Percentiles rank a stretch among this genome's conserved stretches.
phyloP scores from a whole-genome alignment of 306 rosid genomes.

The Cicer pinnatifidum region DNA sequence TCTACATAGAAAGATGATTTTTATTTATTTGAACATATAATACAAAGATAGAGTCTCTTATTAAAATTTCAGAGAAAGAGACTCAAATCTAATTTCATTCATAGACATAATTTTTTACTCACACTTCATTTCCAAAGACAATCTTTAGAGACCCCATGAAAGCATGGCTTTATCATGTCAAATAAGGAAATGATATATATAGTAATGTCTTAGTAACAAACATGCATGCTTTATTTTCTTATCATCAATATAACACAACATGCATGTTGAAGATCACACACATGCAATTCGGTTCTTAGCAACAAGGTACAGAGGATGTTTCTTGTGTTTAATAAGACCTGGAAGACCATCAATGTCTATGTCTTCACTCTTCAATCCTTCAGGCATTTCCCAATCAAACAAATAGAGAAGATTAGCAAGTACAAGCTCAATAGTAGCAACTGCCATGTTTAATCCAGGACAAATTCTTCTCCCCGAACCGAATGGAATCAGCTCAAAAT shows the following conservation, averaged over 20 bases:
- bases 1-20: background rate
- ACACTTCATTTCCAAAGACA: too few species aligned
- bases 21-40: conserved; percentile 2
- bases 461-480: conserved; percentile 22
- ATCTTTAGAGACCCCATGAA: too few species aligned
- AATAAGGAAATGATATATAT: background rate
- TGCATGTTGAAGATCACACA: background rate
- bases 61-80: background rate
- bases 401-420: conserved; percentile 22
- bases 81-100: background rate
- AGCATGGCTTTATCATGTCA: too few species aligned
- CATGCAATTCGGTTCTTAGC: background rate
- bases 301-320: conserved; percentile 16
- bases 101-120: too few species aligned
- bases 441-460: conserved; percentile 10
- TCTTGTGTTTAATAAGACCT: conserved; percentile 11
- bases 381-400: conserved; percentile 34
- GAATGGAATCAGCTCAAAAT: conserved; percentile 15
- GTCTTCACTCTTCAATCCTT: background rate
- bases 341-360: conserved; percentile 17
- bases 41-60: background rate
- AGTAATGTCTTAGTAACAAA: background rate
- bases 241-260: background rate
- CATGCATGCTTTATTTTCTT: conserved; percentile 8
- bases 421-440: background rate